Conservation (phyloP, 2,329 filamentous ascomycete genomes). For the Incumbomyces delicatus region DNA sequence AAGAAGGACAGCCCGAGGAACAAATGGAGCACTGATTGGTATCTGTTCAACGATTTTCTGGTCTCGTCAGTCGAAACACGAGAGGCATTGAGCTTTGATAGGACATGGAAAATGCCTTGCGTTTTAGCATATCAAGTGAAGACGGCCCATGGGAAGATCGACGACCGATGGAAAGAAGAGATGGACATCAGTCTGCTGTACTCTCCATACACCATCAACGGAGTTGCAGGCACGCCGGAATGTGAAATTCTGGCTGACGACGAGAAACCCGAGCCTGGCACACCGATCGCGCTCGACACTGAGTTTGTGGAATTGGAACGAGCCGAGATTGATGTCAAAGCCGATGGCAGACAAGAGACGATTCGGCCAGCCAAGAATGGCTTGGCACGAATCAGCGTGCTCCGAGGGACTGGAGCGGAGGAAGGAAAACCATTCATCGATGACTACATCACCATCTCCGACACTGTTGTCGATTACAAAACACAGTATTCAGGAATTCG, state of each 20-base stretch:
- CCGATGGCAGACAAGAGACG: constrained; percentile 82
- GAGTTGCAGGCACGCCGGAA: constrained; percentile 25
- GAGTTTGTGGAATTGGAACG: constrained; percentile 91
- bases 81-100: constrained; percentile 82
- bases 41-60: constrained; percentile 94
- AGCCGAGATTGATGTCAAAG: constrained; percentile 92
- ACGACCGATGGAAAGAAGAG: constrained; percentile 73
- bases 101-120: constrained; percentile 85
- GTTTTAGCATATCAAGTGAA: constrained; percentile 81
- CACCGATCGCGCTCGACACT: constrained; percentile 81
- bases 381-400: constrained; percentile 82
- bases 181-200: constrained; percentile 81
- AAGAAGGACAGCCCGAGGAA: constrained; percentile 54
- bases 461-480: constrained; percentile 82
- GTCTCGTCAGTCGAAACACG: constrained; percentile 70
- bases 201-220: constrained; percentile 53
- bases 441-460: constrained; percentile 87
- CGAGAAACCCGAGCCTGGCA: constrained; percentile 62
- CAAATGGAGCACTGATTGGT: constrained; percentile 55
- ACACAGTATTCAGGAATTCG: constrained; percentile 91
- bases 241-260: constrained; percentile 32
- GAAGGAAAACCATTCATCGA: constrained; percentile 89
- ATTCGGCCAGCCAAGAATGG: constrained; percentile 85
- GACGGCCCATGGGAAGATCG: constrained; percentile 67
- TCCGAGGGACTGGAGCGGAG: constrained; percentile 65